Evolutionary conservation across 2,329 filamentous ascomycete genomes (phyloP), one percentile per base, ranked within the genome.

Genomic region (Ciborinia camelliae): DNA sequence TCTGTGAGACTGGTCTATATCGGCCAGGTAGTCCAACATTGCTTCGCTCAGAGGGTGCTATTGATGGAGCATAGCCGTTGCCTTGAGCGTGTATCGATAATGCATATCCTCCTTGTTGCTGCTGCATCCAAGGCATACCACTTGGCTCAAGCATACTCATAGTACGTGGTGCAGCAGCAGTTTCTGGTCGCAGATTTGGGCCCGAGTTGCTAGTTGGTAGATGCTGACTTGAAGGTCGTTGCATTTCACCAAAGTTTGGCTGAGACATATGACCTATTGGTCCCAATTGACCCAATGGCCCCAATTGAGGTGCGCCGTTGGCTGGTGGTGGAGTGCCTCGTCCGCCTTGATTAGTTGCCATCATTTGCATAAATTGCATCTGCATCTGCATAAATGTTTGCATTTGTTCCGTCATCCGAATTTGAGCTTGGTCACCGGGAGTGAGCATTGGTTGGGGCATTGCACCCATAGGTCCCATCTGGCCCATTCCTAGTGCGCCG

Each of bases 11-110:
- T 1, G 95, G 92, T 53, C 95, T 86, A 78, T 99, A 99, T 52
- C 95, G 87, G 39, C 91, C 89, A 10, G 95, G 92, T 61, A 96
- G 83, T 20, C 95, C 95, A 67, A 97, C 81, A 75, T 96, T 98
- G 81, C 93, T 98, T 67, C 95, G 89, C 79, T 98, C 95, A 6
- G 92, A 97, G 1, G 95, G 95, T 2, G 95, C 94, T 70, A 99
- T 96, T 0, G 94, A 98, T 0, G 92, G 87, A 0, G 92, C 85
- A 77, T 98, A 98, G 10, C 86, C 87, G 60, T 54, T 79, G 12
- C 84, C 76, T 78, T 81, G 62, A 76, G 71, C 64, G 45, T 68
- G 66, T 18, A 84, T 80, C 15, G 83, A 85, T 4, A 82, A 82
- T 20, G 82, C 77, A 70, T 81, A 75, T 69, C 75, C 43, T 64